Evolutionary conservation across 352 stramenopile genomes (phyloP), one percentile per base, ranked within the genome.

Genomic region (Peronospora destructor): DNA sequence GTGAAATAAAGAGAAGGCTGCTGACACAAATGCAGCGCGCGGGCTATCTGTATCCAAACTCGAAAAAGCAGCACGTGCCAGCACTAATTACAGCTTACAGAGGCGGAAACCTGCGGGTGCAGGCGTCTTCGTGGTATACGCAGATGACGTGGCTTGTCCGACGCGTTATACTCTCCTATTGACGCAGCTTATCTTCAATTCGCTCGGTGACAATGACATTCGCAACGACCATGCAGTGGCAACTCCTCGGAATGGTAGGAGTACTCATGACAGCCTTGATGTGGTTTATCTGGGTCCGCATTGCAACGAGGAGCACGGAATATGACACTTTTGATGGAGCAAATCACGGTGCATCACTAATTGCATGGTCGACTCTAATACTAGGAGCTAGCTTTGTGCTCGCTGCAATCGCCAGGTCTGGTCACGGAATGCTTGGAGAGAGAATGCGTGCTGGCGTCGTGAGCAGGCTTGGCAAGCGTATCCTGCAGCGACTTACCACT

Each of bases 321-420:
- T 62, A 63, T 43, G 56, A 63, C 19, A 66, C 61, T 16, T 66
- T 62, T 14, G 47, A 57, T 37, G 56, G 56, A 11, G 51, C 63
- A 14, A 63, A 68, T 23, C 19, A 64, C 21, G 60, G 55, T 25
- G 33, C 35, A 14, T 51, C 37, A 21, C 43, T 69, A 7, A 66
- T 69, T 21, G 34, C 56, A 9, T 66, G 51, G 55, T 61, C 60
- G n/a, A 62, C 60, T 19, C 37, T 62, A 13, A 25, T 59, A 32
- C 5, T 59, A 21, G 47, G 59, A 38, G 50, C 56, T 38, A 49
- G 45, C 21, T 30, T 56, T 12, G 36, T 34, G 13, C 28, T 58
- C 7, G 34, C 14, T 41, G 50, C 42, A 17, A 32, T 61, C 38
- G 28, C 28, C 3, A 56, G 46, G 10, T 39, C 42, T 29, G 34